Conservation (phyloP, 129 eudicot species). For the Chrysanthemum lavandulifolium region DNA sequence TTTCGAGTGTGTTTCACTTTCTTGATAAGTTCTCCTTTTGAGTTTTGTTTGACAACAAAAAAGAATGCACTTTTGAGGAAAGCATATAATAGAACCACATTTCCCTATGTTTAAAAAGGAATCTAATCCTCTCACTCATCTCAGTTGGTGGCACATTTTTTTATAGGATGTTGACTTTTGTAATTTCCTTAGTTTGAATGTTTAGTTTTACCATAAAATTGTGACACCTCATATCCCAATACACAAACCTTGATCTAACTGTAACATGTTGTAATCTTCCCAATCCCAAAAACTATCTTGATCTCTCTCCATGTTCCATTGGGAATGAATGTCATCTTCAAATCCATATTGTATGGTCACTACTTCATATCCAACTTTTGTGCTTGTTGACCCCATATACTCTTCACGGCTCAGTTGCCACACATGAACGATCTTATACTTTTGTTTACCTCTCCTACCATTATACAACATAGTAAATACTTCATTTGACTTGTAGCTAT, state of each 20-base stretch:
- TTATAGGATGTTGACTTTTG: not conserved
- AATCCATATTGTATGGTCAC: no score
- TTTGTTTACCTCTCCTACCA: no score
- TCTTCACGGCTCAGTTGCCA: no score
- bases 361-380: no score
- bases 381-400: no score
- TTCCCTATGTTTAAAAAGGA: no score
- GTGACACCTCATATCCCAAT: not conserved
- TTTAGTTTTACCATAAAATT: not conserved
- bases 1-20: not conserved
- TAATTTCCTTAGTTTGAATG: not conserved
- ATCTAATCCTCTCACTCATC: not conserved
- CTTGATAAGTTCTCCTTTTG: not conserved
- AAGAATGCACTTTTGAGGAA: not conserved
- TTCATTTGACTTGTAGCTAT: no score
- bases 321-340: no score
- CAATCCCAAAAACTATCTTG: no score
- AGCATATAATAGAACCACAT: not conserved
- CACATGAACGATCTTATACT: no score
- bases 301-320: no score
- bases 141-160: not conserved
- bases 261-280: not conserved
- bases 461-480: no score
- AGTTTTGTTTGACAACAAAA: not conserved
- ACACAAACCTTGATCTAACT: not conserved